Conservation (phyloP, 164 flowering plant species). For the Aristolochia californica region DNA sequence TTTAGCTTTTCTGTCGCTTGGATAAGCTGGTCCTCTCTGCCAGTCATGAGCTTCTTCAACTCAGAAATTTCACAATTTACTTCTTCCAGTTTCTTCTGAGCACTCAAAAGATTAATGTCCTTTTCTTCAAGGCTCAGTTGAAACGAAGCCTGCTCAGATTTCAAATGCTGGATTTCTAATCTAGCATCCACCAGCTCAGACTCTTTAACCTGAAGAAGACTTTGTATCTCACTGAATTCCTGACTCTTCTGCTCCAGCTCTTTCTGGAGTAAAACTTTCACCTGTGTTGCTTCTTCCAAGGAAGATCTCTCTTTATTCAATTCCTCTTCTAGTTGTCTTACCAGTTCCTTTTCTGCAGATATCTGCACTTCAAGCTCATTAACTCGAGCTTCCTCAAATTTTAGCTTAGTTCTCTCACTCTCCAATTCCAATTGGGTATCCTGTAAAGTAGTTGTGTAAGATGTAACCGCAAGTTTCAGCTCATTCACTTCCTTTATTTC, state of each 20-base stretch:
- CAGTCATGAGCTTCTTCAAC: slow-evolving; percentile 44
- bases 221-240: slow-evolving; percentile 34
- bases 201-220: slow-evolving; percentile 50
- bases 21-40: slow-evolving; percentile 52
- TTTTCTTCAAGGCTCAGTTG: slow-evolving; percentile 49
- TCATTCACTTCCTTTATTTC: slow-evolving; percentile 57
- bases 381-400: slow-evolving; percentile 57
- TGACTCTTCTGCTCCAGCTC: slow-evolving; percentile 37
- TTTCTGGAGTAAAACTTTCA: slow-evolving; percentile 31
- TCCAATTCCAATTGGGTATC: slow-evolving; percentile 63
- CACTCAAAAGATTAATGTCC: slow-evolving; percentile 44
- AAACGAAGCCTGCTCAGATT: slow-evolving; percentile 43
- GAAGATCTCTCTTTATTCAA: slow-evolving; percentile 44
- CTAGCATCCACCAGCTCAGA: slow-evolving; percentile 61
- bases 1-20: slow-evolving; percentile 45
- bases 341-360: slow-evolving; percentile 37
- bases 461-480: slow-evolving; percentile 31
- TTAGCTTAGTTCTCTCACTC: slow-evolving; percentile 50
- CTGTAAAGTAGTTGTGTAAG: slow-evolving; percentile 42
- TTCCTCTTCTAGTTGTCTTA: slow-evolving; percentile 35
- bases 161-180: slow-evolving; percentile 69
- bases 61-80: slow-evolving; percentile 35
- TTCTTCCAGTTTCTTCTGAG: slow-evolving; percentile 40
- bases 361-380: slow-evolving; percentile 57
- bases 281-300: slow-evolving; percentile 34